Evolutionary conservation across 352 stramenopile species (phyloP), one percentile per base, ranked within the genome.

Genomic region (Phytophthora megakarya): DNA sequence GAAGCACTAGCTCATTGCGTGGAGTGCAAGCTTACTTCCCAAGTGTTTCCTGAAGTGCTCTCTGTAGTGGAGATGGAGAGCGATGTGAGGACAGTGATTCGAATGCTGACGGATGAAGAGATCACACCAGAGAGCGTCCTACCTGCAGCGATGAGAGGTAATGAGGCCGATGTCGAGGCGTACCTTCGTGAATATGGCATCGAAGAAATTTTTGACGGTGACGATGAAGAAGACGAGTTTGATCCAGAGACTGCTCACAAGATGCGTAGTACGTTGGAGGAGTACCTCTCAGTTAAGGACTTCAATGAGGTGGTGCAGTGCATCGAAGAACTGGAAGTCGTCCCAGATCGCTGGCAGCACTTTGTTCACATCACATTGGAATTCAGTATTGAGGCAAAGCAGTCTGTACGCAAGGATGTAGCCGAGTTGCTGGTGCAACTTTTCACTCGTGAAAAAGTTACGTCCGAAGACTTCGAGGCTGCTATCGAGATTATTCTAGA

Each of bases 91-190:
- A 86, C 75, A 10, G 86, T 96, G 15, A 67, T 81, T 22, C 79
- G 81, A 18, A 93, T 94, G 88, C 62, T 96, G 43, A 83, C 71
- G 1, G 84, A 93, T 42, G 88, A 96, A 62, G 85, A 95, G 52
- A 75, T 96, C n/a, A 70, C 60, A 6, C 58, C 78, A 3, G 75
- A 76, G 30, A 80, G 65, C 26, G 76, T 90, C 3, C 32, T 92
- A 21, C 81, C 86, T 47, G 52, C 43, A 8, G 68, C 69, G 1
- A 69, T 78, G 54, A 72, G 73, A 5, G 43, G 37, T 5, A 78
- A 86, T 23, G 71, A 88, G 18, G 44, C 70, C 2, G 75, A 77
- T 3, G 74, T 92, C 15, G 59, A 79, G 44, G 63, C 72, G 23
- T 95, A 87, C 60, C 71, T 95, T 32, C 71, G 75, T 39, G 72